Conservation (phyloP, 2,329 filamentous ascomycete genomes). For the Colletotrichum sp. region DNA sequence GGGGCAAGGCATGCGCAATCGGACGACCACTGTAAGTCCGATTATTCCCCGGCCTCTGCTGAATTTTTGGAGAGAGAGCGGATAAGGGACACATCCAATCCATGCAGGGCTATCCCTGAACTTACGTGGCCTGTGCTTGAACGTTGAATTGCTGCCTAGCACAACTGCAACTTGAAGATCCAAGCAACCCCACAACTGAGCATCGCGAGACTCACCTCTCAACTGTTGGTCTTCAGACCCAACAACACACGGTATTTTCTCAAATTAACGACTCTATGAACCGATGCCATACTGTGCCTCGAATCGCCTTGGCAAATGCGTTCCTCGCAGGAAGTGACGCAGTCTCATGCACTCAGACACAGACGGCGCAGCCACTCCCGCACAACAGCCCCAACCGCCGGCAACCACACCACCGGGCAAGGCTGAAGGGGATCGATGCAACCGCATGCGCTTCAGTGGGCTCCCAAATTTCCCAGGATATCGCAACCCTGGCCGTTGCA, state of each 20-base stretch:
- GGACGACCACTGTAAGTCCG: not conserved
- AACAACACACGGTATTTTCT: not conserved
- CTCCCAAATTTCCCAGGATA: not conserved
- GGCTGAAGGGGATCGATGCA: not conserved
- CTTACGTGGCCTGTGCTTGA: not conserved
- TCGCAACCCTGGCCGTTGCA: not conserved
- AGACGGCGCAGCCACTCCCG: not conserved
- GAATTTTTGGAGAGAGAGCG: not conserved
- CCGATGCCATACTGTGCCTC: not conserved
- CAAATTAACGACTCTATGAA: accelerated
- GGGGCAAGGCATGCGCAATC: not conserved
- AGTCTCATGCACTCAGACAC: not conserved
- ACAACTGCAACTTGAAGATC: not conserved
- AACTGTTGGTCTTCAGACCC: not conserved
- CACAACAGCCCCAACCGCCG: not conserved
- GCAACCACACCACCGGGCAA: not conserved
- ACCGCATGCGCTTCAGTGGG: not conserved
- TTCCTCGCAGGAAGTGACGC: not conserved
- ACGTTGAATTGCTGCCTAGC: not conserved
- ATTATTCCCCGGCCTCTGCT: not conserved
- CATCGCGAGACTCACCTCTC: not conserved
- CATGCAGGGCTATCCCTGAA: not conserved
- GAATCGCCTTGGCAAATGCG: not conserved
- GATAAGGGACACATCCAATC: not conserved
- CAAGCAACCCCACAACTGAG: not conserved